Evolutionary conservation across 2,329 filamentous ascomycete species (phyloP).

Genomic region (Colletotrichum sp.): DNA sequence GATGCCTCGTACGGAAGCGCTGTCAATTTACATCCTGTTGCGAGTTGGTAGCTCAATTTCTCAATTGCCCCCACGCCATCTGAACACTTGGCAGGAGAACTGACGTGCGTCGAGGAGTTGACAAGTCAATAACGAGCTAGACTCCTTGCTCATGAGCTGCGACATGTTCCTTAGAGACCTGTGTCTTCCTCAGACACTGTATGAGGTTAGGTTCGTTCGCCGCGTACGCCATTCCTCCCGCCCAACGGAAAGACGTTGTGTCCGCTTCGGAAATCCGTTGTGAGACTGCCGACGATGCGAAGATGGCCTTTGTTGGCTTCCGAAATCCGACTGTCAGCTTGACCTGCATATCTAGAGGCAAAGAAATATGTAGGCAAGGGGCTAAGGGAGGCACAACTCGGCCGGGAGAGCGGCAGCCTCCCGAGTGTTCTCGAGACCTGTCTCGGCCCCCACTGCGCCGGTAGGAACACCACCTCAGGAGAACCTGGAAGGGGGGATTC

Average conservation of each 20-base stretch:
- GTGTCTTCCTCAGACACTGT: neutral
- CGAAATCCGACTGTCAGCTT: neutral
- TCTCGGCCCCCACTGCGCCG: slow-evolving; percentile 1
- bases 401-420: neutral
- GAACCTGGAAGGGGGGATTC: neutral
- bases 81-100: neutral
- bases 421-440: neutral
- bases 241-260: neutral
- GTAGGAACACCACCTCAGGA: neutral
- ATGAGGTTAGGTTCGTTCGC: neutral
- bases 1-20: neutral
- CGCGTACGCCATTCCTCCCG: neutral
- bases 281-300: neutral
- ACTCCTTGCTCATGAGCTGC: neutral
- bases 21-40: neutral
- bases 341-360: neutral
- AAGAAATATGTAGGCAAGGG: neutral
- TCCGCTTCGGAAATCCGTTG: neutral
- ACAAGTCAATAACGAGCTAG: neutral
- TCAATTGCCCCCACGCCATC: neutral
- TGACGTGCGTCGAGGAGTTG: neutral
- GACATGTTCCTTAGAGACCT: neutral
- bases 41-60: neutral
- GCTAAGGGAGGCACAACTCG: neutral
- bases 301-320: neutral